Evolutionary conservation across 1,284 basidiomycete genomes (phyloP).

Genomic region (Malassezia dermatis): DNA sequence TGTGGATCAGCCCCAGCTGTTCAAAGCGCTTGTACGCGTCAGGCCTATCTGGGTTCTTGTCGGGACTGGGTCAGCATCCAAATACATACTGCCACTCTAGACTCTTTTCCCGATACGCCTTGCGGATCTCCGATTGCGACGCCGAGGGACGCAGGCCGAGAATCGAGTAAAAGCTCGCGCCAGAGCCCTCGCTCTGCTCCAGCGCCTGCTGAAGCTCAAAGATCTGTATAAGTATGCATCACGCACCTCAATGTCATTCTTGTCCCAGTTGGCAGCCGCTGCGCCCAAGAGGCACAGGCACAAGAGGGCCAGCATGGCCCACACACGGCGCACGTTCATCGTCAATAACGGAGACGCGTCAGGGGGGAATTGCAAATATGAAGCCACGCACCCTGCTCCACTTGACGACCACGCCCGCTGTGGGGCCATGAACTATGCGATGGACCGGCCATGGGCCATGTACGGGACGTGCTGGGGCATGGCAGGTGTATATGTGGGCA

Average conservation of each 20-base stretch:
- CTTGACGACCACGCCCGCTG: background rate
- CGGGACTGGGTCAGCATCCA: constrained; percentile 21
- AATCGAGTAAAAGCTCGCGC: constrained; percentile 38
- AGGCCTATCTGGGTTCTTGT: constrained; percentile 31
- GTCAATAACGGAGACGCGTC: background rate
- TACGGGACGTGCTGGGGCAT: background rate
- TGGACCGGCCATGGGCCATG: background rate
- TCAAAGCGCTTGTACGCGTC: constrained; percentile 39
- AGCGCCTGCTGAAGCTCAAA: constrained; percentile 43
- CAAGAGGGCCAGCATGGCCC: constrained; percentile 4
- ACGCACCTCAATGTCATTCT: constrained; percentile 33
- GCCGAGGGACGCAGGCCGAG: constrained; percentile 27
- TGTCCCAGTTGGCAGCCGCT: constrained; percentile 26
- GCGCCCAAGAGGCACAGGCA: constrained; percentile 5
- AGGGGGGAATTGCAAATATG: background rate
- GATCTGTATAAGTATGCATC: constrained; percentile 20
- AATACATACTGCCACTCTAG: constrained; percentile 35
- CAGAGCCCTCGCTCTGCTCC: constrained; percentile 28
- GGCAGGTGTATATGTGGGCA: constrained; percentile 15
- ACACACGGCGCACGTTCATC: constrained; percentile 12
- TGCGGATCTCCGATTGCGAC: constrained; percentile 25
- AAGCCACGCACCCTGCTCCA: background rate
- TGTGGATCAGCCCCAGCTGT: constrained; percentile 39
- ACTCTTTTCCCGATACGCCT: constrained; percentile 39
- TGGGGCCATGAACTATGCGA: background rate